These are phyloP conservation scores for Nicotiana paniculata DNA, from an alignment of 257 asterid species.

Conservation along the genomic window DNA sequence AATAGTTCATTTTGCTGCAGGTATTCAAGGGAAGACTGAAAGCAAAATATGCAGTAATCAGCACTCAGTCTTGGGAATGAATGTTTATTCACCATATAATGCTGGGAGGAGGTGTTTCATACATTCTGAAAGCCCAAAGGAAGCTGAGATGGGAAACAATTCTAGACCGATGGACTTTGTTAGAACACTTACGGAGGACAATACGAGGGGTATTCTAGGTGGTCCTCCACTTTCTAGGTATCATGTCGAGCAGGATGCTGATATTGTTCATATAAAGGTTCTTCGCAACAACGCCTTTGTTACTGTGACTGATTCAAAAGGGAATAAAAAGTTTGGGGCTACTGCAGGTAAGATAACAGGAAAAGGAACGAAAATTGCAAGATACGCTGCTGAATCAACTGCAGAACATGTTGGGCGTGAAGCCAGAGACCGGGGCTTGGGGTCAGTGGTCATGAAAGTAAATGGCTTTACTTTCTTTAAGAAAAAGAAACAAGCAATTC, in stretches of 20 bases:
- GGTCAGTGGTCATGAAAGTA: slow-evolving; percentile 80
- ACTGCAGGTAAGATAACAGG: slow-evolving; percentile 70
- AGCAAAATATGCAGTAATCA: slow-evolving; percentile 12
- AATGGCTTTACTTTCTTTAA: slow-evolving; percentile 63
- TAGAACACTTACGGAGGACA: slow-evolving; percentile 14
- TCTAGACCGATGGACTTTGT: slow-evolving; percentile 24
- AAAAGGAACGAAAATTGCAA: slow-evolving; percentile 53
- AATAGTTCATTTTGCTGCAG: slow-evolving; percentile 16
- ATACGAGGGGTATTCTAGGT: background rate
- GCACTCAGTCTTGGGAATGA: slow-evolving; percentile 25
- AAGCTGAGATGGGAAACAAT: slow-evolving; percentile 24
- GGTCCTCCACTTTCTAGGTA: slow-evolving; percentile 11
- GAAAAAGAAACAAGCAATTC: slow-evolving; percentile 69
- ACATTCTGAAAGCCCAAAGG: slow-evolving; percentile 41
- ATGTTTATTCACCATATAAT: slow-evolving; percentile 21
- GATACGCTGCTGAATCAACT: slow-evolving; percentile 75
- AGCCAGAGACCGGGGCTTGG: slow-evolving; percentile 54
- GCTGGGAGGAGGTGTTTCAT: slow-evolving; percentile 28
- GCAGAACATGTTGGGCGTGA: slow-evolving; percentile 83
- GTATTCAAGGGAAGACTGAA: slow-evolving; percentile 12
- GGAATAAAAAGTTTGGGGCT: slow-evolving; percentile 61
- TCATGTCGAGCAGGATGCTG: slow-evolving; percentile 64
- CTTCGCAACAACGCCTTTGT: slow-evolving; percentile 77
- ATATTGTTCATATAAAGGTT: slow-evolving; percentile 80
- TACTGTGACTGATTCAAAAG: slow-evolving; percentile 73